Evolutionary conservation across 257 asterid genomes (phyloP).

Genomic region (Salvia rosmarinus): DNA sequence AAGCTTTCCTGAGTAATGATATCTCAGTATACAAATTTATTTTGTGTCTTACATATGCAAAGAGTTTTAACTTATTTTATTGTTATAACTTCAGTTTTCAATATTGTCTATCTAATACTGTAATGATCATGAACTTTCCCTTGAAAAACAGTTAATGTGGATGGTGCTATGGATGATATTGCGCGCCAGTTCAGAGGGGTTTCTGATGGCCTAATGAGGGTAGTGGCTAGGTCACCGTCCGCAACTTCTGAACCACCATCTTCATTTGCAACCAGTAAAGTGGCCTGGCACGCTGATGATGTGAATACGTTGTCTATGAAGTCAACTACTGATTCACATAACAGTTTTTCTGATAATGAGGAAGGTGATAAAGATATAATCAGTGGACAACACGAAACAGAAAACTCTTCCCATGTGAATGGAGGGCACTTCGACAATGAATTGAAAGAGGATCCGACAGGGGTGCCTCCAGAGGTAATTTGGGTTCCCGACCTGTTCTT

Average conservation of each 20-base stretch:
- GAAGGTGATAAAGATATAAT: conserved; percentile 64
- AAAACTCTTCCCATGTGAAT: conserved; percentile 46
- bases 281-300: conserved; percentile 71
- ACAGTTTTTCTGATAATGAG: conserved; percentile 73
- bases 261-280: conserved; percentile 47
- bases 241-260: conserved; percentile 49
- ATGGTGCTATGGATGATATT: conserved; percentile 91
- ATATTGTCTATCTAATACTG: conserved; percentile 6
- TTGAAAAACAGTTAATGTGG: conserved; percentile 70
- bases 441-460: conserved; percentile 65
- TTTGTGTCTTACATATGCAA: conserved; percentile 11
- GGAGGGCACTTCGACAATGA: conserved; percentile 72
- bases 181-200: conserved; percentile 91
- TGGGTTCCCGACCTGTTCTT: background rate
- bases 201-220: conserved; percentile 75
- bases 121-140: conserved; percentile 25
- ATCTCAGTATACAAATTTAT: conserved; percentile 3
- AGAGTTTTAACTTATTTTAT: conserved; percentile 16
- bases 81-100: background rate
- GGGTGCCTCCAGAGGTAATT: conserved; percentile 87
- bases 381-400: conserved; percentile 52
- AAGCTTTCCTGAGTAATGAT: conserved; percentile 1
- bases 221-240: conserved; percentile 66
- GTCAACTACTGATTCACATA: conserved; percentile 52
- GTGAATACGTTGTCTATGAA: conserved; percentile 53